Evolutionary conservation across 108 stramenopile genomes (phyloP).

Genomic region (Bacterosira constricta): DNA sequence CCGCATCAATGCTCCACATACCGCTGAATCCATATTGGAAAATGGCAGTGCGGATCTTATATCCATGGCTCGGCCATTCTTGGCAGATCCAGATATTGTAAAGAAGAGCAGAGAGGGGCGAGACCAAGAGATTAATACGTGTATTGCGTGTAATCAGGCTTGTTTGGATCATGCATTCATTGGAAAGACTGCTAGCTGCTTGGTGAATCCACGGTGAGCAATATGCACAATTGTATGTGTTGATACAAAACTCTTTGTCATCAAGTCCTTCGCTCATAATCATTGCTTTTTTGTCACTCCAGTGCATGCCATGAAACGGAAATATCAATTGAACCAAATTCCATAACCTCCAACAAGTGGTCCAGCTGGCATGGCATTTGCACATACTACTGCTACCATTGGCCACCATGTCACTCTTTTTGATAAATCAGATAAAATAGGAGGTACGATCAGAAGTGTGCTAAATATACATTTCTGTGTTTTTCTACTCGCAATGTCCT

Average conservation of each 20-base stretch:
- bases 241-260: background rate
- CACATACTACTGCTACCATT: conserved; percentile 76
- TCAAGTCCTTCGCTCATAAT: background rate
- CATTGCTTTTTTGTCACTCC: background rate
- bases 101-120: conserved; percentile 81
- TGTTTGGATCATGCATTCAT: conserved; percentile 99
- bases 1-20: conserved; percentile 94
- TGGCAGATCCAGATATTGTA: conserved; percentile 96
- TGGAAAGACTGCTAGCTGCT: conserved; percentile 92
- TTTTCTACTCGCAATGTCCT: conserved; percentile 24
- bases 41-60: conserved; percentile 88
- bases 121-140: conserved; percentile 93
- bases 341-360: conserved; percentile 69
- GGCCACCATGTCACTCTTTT: conserved; percentile 93
- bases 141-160: conserved; percentile 99
- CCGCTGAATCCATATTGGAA: conserved; percentile 80
- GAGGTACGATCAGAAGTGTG: conserved; percentile 28
- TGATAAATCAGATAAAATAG: conserved; percentile 79
- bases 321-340: conserved; percentile 48
- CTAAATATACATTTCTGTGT: background rate
- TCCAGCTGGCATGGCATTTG: conserved; percentile 95
- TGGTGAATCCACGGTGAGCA: conserved; percentile 89
- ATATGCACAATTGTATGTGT: background rate
- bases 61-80: conserved; percentile 96
- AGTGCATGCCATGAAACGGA: conserved; percentile 94